Evolutionary conservation across 352 stramenopile genomes (phyloP).

Genomic region (Peronospora destructor): DNA sequence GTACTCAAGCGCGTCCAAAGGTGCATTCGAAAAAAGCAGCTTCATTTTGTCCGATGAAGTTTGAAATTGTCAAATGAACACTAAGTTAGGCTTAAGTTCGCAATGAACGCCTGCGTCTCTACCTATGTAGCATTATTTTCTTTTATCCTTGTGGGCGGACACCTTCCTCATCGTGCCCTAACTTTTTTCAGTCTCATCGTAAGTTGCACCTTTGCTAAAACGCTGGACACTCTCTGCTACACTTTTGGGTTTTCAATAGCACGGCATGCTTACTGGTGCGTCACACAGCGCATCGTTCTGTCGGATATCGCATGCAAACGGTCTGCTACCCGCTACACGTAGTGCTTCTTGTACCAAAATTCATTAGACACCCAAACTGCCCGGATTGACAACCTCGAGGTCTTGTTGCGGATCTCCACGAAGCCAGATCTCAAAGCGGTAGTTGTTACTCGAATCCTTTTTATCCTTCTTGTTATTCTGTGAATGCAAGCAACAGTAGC

Average conservation of each 20-base stretch:
- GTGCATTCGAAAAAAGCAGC: slow-evolving; percentile 67
- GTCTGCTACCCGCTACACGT: slow-evolving; percentile 26
- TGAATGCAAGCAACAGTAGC: not conserved
- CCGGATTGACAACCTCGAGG: slow-evolving; percentile 59
- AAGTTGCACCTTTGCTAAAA: not conserved
- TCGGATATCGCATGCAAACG: slow-evolving; percentile 1
- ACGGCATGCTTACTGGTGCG: not conserved
- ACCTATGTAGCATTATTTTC: slow-evolving; percentile 17
- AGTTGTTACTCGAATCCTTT: slow-evolving; percentile 77
- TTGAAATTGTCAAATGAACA: slow-evolving; percentile 1
- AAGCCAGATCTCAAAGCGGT: slow-evolving; percentile 84
- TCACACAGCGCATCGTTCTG: too few species aligned
- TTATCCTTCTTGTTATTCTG: slow-evolving; percentile 87
- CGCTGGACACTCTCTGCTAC: not conserved
- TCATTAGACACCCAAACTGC: slow-evolving; percentile 56
- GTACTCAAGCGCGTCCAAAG: slow-evolving; percentile 60
- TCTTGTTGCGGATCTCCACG: slow-evolving; percentile 69
- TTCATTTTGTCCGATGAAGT: slow-evolving; percentile 50
- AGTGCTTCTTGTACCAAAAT: slow-evolving; percentile 82
- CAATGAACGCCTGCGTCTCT: slow-evolving; percentile 7
- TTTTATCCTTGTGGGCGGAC: too few species aligned
- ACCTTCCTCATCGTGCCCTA: too few species aligned
- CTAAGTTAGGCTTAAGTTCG: slow-evolving; percentile 17
- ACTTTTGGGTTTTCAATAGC: not conserved
- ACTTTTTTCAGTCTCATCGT: slow-evolving; percentile 6